Conservation (phyloP, 1,284 basidiomycete genomes). For the Filobasidium uniguttulatum region DNA sequence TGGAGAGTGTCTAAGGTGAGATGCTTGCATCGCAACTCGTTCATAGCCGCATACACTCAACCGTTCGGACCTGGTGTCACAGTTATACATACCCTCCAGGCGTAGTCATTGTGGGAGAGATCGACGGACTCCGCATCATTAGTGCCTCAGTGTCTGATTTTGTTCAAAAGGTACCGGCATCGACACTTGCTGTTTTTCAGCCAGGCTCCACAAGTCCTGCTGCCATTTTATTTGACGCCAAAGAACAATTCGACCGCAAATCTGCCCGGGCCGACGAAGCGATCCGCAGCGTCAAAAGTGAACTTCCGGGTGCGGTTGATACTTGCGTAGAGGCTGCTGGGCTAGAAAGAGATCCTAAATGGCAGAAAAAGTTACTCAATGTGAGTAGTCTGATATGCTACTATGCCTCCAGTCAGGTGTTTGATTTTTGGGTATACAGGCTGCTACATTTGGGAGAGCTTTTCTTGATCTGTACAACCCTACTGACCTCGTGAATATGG, state of each 20-base stretch:
- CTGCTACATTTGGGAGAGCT: conserved; percentile 85
- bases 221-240: conserved; percentile 82
- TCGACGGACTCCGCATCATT: conserved; percentile 74
- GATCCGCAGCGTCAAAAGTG: conserved; percentile 73
- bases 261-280: conserved; percentile 86
- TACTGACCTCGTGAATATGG: conserved; percentile 78
- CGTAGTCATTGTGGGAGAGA: conserved; percentile 65
- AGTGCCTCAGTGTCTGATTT: conserved; percentile 71
- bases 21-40: conserved; percentile 8
- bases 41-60: not conserved
- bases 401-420: not conserved
- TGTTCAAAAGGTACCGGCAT: conserved; percentile 79
- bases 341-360: conserved; percentile 74
- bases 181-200: conserved; percentile 67
- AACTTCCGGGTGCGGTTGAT: conserved; percentile 76
- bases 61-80: too few species aligned
- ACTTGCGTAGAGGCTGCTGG: conserved; percentile 88
- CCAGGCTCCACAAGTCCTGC: conserved; percentile 86
- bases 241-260: conserved; percentile 68
- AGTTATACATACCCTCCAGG: conserved; percentile 70
- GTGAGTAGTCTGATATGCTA: conserved; percentile 40
- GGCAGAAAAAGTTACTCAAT: conserved; percentile 75
- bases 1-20: conserved; percentile 72
- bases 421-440: conserved; percentile 40
- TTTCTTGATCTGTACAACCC: conserved; percentile 89